Conservation (phyloP, 805 yeast species). For the Candida xyloterini region DNA sequence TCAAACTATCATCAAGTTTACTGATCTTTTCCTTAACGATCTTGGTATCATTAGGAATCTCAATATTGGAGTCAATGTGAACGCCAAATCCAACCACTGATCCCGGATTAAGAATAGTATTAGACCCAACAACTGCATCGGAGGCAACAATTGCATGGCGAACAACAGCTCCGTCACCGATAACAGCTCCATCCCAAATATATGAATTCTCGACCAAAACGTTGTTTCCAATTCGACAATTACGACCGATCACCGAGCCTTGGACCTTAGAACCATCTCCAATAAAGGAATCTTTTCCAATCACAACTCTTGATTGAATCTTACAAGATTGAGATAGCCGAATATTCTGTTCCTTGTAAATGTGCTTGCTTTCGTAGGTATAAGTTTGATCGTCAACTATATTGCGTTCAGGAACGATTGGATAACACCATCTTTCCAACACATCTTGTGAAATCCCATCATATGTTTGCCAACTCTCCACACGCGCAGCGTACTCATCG, state of each 20-base stretch:
- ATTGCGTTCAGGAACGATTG: constrained; percentile 85
- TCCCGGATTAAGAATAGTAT: constrained; percentile 59
- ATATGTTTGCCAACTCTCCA: constrained; percentile 92
- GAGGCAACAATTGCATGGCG: constrained; percentile 71
- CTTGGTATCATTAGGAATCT: constrained; percentile 48
- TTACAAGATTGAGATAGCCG: constrained; percentile 90
- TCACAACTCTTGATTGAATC: constrained; percentile 74
- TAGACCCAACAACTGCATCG: constrained; percentile 50
- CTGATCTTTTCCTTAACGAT: constrained; percentile 48
- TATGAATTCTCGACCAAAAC: constrained; percentile 71
- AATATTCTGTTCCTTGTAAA: constrained; percentile 87
- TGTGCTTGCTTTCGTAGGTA: constrained; percentile 76
- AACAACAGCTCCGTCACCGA: constrained; percentile 62
- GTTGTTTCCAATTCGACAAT: constrained; percentile 79
- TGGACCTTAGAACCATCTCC: constrained; percentile 70
- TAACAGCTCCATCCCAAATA: constrained; percentile 79
- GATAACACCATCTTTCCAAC: constrained; percentile 89
- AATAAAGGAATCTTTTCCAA: constrained; percentile 73
- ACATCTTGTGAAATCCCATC: constrained; percentile 89
- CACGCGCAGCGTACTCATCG: constrained; percentile 87
- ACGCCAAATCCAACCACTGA: constrained; percentile 78
- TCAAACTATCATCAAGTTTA: constrained; percentile 27
- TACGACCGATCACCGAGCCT: constrained; percentile 79
- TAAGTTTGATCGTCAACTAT: constrained; percentile 68
- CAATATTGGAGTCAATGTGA: constrained; percentile 51